Conservation (phyloP, 2,329 filamentous ascomycete species). For the Lecanicillium sp. region DNA sequence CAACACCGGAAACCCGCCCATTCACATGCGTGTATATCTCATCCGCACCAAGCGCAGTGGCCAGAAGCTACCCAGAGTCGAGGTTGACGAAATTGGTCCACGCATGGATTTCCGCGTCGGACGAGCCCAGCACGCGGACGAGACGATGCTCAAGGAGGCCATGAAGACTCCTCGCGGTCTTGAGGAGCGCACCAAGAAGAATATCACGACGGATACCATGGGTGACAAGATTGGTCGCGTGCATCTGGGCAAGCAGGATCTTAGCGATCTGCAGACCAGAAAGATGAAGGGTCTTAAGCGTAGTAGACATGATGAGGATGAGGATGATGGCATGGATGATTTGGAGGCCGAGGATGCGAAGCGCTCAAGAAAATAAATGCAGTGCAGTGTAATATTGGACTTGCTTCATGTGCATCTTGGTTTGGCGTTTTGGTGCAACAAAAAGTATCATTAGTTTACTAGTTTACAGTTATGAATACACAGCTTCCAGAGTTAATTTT, state of each 20-base stretch:
- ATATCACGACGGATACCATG: slow-evolving; percentile 81
- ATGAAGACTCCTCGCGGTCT: slow-evolving; percentile 73
- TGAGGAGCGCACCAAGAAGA: slow-evolving; percentile 87
- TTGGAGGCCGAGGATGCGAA: slow-evolving; percentile 27
- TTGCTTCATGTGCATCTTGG: slow-evolving; percentile 5
- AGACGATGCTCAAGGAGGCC: slow-evolving; percentile 76
- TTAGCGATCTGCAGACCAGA: slow-evolving; percentile 78
- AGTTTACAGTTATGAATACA: too few relatives aligned
- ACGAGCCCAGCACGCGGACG: slow-evolving; percentile 69
- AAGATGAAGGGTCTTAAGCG: slow-evolving; percentile 99
- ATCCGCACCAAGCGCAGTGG: slow-evolving; percentile 80
- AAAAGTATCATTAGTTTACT: too few relatives aligned
- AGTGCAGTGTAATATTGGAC: not conserved
- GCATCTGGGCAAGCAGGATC: slow-evolving; percentile 84
- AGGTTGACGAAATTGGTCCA: slow-evolving; percentile 92
- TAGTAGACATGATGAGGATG: slow-evolving; percentile 51
- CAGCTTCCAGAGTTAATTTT: too few relatives aligned
- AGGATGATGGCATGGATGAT: slow-evolving; percentile 34
- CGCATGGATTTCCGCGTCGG: slow-evolving; percentile 87
- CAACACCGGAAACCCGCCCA: slow-evolving; percentile 42
- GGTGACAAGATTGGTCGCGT: slow-evolving; percentile 95
- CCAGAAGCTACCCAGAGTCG: slow-evolving; percentile 79
- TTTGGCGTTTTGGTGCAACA: slow-evolving; percentile 7
- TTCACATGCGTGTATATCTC: slow-evolving; percentile 72
- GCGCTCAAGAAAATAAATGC: slow-evolving; percentile 23